These are phyloP conservation scores for Chrysoporthe cubensis DNA, from an alignment of 2,329 filamentous ascomycete genomes.

Conservation along the genomic window DNA sequence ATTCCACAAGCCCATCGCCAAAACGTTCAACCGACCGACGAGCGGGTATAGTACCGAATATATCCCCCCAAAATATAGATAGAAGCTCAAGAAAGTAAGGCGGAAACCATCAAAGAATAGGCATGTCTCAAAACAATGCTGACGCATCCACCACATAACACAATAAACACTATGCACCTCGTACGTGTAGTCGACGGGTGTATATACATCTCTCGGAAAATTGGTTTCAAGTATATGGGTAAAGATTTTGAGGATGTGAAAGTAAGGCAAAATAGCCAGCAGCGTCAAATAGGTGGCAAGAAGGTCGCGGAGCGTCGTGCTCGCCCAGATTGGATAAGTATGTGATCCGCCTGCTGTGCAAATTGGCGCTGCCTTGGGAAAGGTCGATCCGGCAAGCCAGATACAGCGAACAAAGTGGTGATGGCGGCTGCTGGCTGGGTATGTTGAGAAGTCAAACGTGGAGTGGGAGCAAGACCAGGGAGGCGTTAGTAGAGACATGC, in stretches of 20 bases:
- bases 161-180: slow-evolving; percentile 28
- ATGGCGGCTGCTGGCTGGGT: slow-evolving; percentile 17
- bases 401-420: slow-evolving; percentile 2
- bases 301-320: slow-evolving; percentile 16
- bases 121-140: background rate
- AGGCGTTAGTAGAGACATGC: slow-evolving; percentile 50
- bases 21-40: background rate
- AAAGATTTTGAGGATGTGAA: slow-evolving; percentile 19
- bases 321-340: slow-evolving; percentile 8
- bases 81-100: background rate
- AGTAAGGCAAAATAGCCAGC: slow-evolving; percentile 20
- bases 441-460: slow-evolving; percentile 6
- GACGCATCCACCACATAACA: slow-evolving; percentile 21
- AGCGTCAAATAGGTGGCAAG: slow-evolving; percentile 20
- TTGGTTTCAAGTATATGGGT: slow-evolving; percentile 15
- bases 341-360: background rate
- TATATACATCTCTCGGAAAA: slow-evolving; percentile 22
- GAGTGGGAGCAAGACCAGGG: slow-evolving; percentile 38
- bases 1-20: background rate
- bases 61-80: slow-evolving; percentile 3
- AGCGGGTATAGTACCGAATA: background rate
- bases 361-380: slow-evolving; percentile 17
- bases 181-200: slow-evolving; percentile 14
- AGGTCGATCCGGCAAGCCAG: slow-evolving; percentile 3
- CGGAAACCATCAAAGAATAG: background rate